A percentile compares a stretch with the other conserved stretches of the same genome.
These are phyloP conservation scores for Beta lomatogona DNA, from an alignment of 179 eudicot species.

Conservation along the genomic window DNA sequence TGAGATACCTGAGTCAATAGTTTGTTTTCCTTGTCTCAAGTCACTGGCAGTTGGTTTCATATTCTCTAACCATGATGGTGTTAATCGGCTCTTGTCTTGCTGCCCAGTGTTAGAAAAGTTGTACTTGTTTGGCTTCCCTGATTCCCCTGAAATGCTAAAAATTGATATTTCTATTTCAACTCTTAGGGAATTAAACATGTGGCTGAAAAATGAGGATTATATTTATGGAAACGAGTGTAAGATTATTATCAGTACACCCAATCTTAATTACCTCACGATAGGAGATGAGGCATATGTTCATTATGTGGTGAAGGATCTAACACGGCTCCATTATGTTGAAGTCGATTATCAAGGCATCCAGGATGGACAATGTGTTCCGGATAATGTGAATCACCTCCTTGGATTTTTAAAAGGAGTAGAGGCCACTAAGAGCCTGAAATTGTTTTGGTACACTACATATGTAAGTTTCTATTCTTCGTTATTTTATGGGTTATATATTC, in stretches of 20 bases:
- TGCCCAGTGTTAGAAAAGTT: constrained; percentile 11
- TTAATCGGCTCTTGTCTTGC: neutral
- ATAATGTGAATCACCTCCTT: neutral
- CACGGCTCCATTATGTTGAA: neutral
- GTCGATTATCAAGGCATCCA: neutral
- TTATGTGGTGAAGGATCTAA: neutral
- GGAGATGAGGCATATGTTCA: neutral
- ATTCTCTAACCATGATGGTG: neutral
- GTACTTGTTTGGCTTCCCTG: neutral
- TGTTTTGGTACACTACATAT: neutral
- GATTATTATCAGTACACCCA: neutral
- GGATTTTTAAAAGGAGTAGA: neutral
- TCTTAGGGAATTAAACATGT: neutral
- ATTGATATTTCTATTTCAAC: neutral
- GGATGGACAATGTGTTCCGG: neutral
- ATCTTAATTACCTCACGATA: neutral
- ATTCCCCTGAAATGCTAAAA: neutral
- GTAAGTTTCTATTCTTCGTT: neutral
- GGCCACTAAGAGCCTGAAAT: neutral
- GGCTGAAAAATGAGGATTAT: neutral
- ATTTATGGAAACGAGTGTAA: neutral
- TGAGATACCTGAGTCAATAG: neutral
- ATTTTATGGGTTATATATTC: too few relatives aligned
- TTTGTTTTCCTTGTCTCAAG: constrained; percentile 18
- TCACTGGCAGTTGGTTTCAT: neutral